These are phyloP conservation scores for Ochetophila trinervis DNA, from an alignment of 306 rosid genomes.

Conservation along the genomic window DNA sequence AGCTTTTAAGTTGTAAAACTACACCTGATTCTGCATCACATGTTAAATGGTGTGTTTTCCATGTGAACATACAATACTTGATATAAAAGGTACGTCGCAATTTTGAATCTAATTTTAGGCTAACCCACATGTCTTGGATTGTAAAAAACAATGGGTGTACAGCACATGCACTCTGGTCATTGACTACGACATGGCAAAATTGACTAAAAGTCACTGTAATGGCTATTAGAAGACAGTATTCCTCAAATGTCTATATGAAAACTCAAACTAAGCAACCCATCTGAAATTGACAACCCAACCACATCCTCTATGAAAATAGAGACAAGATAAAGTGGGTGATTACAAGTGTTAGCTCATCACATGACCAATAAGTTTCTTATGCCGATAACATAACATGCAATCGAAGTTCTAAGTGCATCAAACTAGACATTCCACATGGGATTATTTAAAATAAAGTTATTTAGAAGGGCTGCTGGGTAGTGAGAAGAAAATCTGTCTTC, in stretches of 20 bases:
- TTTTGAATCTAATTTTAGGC: not conserved
- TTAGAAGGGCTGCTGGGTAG: not conserved
- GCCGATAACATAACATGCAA: not conserved
- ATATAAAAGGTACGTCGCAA: conserved; percentile 10
- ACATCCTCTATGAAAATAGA: conserved; percentile 4
- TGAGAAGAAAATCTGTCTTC: not conserved
- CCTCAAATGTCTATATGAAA: conserved; percentile 2
- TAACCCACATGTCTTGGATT: conserved; percentile 10
- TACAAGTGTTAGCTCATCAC: conserved; percentile 2
- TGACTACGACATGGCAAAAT: conserved; percentile 10
- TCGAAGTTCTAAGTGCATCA: conserved; percentile 9
- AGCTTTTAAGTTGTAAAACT: not conserved
- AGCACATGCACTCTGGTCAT: conserved; percentile 5
- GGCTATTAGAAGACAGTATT: not conserved
- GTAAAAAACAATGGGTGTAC: not conserved
- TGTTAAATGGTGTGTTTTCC: conserved; percentile 3
- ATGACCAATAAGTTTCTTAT: conserved; percentile 1
- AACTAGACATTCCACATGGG: not conserved
- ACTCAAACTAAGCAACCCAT: conserved; percentile 4
- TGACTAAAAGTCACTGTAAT: conserved; percentile 4
- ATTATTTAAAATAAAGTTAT: not conserved
- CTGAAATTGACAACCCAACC: conserved; percentile 13
- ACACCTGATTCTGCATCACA: not conserved
- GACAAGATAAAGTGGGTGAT: conserved; percentile 1
- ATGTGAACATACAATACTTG: conserved; percentile 7